These are phyloP conservation scores for Lasiodiplodia sp. DNA, from an alignment of 2,329 filamentous ascomycete genomes.

Conservation along the genomic window DNA sequence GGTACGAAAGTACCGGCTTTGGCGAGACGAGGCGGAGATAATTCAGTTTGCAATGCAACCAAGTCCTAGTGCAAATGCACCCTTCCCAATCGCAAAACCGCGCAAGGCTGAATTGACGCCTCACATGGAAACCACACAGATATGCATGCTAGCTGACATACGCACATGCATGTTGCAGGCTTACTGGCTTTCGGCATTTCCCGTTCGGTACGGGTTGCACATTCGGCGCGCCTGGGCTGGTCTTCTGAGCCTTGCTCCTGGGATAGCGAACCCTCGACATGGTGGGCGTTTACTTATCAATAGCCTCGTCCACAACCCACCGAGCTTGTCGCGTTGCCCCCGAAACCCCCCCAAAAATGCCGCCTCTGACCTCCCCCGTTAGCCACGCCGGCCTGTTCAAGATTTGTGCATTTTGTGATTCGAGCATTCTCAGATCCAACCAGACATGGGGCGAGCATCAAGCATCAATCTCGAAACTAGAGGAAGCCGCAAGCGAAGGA, in stretches of 20 bases:
- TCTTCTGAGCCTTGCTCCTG: not conserved
- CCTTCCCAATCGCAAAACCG: not conserved
- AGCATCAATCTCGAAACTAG: not conserved
- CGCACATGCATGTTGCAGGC: not conserved
- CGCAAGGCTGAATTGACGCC: not conserved
- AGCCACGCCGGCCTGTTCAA: not conserved
- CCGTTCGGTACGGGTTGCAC: not conserved
- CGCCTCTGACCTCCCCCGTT: not conserved
- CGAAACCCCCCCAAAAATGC: not conserved
- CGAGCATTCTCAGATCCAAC: not conserved
- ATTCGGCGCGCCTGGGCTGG: not conserved
- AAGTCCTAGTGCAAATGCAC: not conserved
- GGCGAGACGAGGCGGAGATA: constrained; percentile 65
- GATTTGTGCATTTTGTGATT: not conserved
- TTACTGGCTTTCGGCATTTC: not conserved
- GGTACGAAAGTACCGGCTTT: constrained; percentile 75
- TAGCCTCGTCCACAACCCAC: too few species aligned
- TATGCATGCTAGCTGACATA: not conserved
- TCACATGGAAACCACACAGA: not conserved
- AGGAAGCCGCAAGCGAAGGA: not conserved
- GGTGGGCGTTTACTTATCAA: too few species aligned
- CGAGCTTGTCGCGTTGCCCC: not conserved
- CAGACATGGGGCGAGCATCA: not conserved
- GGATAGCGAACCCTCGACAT: too few species aligned
- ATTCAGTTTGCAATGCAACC: not conserved